Base-by-base conservation (phyloP, 2,329 filamentous ascomycete species). In the Thelonectria olida region DNA sequence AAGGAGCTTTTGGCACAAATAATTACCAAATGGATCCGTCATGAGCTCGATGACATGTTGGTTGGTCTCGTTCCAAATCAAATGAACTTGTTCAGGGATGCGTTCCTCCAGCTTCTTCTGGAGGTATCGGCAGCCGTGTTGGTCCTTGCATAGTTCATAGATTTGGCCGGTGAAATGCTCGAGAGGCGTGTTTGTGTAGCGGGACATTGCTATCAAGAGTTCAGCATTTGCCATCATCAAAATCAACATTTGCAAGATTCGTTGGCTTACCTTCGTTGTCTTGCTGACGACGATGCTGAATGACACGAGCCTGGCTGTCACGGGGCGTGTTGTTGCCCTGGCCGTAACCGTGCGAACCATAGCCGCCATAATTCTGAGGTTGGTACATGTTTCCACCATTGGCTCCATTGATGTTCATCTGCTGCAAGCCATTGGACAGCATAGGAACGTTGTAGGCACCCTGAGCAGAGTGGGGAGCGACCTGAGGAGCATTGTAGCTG, bases 21-120 rank as follows among this genome's bases (percentile, higher is more conserved):
- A 99, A 83, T 99, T 99, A 76, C 96, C 96, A 78, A 99, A 99
- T 9, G 96, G 95, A 79, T 99, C 95, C 62, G 93, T 97, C 96
- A 99, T 99, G 67, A 99, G 85, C 82, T 99, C 96, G 65, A 97
- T 90, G 70, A 99, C 94, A 76, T 98, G 93, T 74, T 91, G 86
- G 75, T 95, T 93, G 54, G 94, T 97, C 82, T 99, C 96, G 27
- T 90, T 84, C 84, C 96, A 99, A 76, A 99, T 98, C 83, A 94
- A 89, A 76, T 96, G 91, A 52, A 97, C 87, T 72, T 96, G 88
- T 25, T 95, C 90, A 5, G 90, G 86, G 68, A 90, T 89, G 70
- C 91, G 91, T 74, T 97, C 95, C 80, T 99, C 96, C 5, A 99
- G 85, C 82, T 98, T 97, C 84, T 97, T 96, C 81, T 99, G 96